These are phyloP conservation scores for Pouteria campechiana DNA, from an alignment of 179 eudicot species.

Conservation along the genomic window DNA sequence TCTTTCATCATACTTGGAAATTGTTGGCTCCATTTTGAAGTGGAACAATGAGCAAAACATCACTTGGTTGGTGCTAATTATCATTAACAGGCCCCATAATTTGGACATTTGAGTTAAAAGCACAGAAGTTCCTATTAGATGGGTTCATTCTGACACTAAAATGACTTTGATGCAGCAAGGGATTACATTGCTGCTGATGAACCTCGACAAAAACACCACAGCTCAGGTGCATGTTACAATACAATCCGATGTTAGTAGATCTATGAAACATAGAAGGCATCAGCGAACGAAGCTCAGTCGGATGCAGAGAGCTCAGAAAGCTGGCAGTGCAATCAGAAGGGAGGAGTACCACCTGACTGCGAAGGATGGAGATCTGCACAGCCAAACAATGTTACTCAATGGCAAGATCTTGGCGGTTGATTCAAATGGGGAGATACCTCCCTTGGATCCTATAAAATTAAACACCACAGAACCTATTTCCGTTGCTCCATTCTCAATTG, in stretches of 20 bases:
- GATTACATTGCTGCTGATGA: slow-evolving; percentile 52
- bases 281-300: slow-evolving; percentile 5
- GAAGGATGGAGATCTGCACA: slow-evolving; percentile 59
- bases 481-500: slow-evolving; percentile 64
- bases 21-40: too few relatives aligned
- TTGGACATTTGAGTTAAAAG: too few relatives aligned
- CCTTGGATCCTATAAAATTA: slow-evolving; percentile 38
- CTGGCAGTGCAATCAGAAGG: slow-evolving; percentile 20
- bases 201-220: slow-evolving; percentile 55
- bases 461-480: slow-evolving; percentile 43
- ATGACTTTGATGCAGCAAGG: slow-evolving; percentile 42
- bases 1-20: background rate
- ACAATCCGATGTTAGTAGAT: slow-evolving; percentile 9
- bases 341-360: slow-evolving; percentile 88
- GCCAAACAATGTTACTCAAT: slow-evolving; percentile 66
- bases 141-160: background rate
- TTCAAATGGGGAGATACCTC: slow-evolving; percentile 55
- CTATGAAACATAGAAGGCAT: slow-evolving; percentile 10
- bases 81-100: too few relatives aligned
- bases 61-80: too few relatives aligned
- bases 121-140: background rate
- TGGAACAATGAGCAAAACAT: too few relatives aligned
- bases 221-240: slow-evolving; percentile 24
- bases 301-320: slow-evolving; percentile 1
- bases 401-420: slow-evolving; percentile 34